Evolutionary conservation across 805 yeast species (phyloP).

Genomic region (Candida railenensis): DNA sequence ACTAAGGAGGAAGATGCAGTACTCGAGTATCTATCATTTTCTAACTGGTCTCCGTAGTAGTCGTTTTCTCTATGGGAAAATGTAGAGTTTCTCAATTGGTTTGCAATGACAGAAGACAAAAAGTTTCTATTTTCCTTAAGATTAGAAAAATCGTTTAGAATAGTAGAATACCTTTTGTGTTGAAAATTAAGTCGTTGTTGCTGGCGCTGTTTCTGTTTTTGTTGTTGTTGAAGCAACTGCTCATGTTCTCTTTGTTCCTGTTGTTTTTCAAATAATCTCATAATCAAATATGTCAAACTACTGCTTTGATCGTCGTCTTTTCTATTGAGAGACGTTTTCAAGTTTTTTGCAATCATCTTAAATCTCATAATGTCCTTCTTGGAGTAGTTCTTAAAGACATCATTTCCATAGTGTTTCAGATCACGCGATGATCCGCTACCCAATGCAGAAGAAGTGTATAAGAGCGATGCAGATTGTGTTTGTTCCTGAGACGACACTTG

Average conservation of each 20-base stretch:
- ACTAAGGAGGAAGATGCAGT: constrained; percentile 14
- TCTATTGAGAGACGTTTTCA: constrained; percentile 6
- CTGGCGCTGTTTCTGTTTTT: neutral
- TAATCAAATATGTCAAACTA: constrained; percentile 8
- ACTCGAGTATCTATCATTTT: constrained; percentile 4
- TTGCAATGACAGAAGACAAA: constrained; percentile 3
- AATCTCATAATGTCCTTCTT: constrained; percentile 7
- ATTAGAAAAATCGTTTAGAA: constrained; percentile 1
- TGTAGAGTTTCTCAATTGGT: constrained; percentile 4
- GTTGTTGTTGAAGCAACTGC: neutral
- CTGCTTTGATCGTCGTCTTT: constrained; percentile 1
- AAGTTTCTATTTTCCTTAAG: neutral
- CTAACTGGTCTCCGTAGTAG: neutral
- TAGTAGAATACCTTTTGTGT: constrained; percentile 4
- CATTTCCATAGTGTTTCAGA: constrained; percentile 8
- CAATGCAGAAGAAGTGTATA: neutral
- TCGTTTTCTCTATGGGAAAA: neutral
- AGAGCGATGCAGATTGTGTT: too few species aligned
- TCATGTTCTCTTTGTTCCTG: neutral
- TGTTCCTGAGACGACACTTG: neutral
- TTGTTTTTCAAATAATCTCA: constrained; percentile 4
- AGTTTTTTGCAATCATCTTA: constrained; percentile 6
- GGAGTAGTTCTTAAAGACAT: constrained; percentile 5
- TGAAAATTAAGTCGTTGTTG: constrained; percentile 2
- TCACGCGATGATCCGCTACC: neutral